Evolutionary conservation across 192 early-diverging fungal genomes (phyloP).

Genomic region (Coemansia sp.): DNA sequence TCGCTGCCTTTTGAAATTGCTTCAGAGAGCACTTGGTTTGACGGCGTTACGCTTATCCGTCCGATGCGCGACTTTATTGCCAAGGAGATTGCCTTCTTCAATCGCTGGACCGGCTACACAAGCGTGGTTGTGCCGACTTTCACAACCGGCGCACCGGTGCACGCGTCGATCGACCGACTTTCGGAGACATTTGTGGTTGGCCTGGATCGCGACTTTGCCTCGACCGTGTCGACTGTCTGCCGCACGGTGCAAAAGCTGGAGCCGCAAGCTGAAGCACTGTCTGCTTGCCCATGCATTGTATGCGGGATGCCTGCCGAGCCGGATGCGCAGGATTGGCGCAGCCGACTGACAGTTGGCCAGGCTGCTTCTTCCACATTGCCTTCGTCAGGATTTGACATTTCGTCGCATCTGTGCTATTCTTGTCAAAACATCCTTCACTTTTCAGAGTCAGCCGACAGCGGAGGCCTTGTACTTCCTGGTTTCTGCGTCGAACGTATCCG

Average conservation of each 20-base stretch:
- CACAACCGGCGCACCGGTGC: conserved; percentile 56
- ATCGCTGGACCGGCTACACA: conserved; percentile 50
- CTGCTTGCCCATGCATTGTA: conserved; percentile 49
- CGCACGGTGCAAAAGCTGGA: conserved; percentile 77
- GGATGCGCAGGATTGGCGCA: conserved; percentile 30
- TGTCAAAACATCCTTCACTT: conserved; percentile 35
- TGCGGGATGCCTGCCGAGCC: conserved; percentile 62
- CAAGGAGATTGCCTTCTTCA: conserved; percentile 78
- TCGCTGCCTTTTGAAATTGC: conserved; percentile 74
- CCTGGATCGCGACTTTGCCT: conserved; percentile 77
- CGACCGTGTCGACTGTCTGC: conserved; percentile 79
- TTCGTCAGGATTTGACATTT: conserved; percentile 13
- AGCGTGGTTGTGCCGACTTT: conserved; percentile 48
- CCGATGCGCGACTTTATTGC: conserved; percentile 78
- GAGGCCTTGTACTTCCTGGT: conserved; percentile 19
- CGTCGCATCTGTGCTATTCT: conserved; percentile 30
- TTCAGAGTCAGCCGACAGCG: conserved; percentile 19
- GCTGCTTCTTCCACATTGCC: neutral
- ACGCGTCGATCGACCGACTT: conserved; percentile 49
- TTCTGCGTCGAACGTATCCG: conserved; percentile 18
- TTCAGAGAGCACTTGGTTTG: conserved; percentile 55
- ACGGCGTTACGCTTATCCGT: conserved; percentile 58
- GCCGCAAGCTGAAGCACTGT: conserved; percentile 47
- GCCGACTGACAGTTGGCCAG: conserved; percentile 28
- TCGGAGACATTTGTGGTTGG: conserved; percentile 66